A percentile compares a stretch with the other conserved stretches of the same genome.
Conservation (phyloP, 768 basidiomycete genomes). For the Lentinula detonsa region DNA sequence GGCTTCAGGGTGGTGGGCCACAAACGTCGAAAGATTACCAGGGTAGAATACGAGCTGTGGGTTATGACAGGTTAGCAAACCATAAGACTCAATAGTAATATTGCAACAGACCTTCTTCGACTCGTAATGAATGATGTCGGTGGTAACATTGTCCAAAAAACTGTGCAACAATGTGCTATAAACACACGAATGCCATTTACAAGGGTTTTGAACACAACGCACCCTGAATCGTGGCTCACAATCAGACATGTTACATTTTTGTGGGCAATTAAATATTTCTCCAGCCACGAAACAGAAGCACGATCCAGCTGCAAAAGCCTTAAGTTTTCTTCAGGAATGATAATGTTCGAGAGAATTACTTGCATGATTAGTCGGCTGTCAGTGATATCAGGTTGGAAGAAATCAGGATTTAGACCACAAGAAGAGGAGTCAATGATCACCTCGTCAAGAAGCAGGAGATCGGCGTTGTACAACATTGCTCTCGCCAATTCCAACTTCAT, state of each 20-base stretch:
- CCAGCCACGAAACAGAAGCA: slow-evolving; percentile 86
- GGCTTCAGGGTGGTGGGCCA: slow-evolving; percentile 85
- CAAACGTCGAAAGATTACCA: slow-evolving; percentile 88
- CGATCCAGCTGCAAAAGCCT: slow-evolving; percentile 55
- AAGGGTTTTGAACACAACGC: slow-evolving; percentile 17
- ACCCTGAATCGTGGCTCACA: slow-evolving; percentile 96
- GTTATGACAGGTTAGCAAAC: slow-evolving; percentile 10
- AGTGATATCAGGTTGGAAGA: background rate
- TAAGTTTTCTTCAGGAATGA: slow-evolving; percentile 10
- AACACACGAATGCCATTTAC: background rate
- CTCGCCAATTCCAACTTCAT: slow-evolving; percentile 97
- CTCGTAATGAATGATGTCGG: slow-evolving; percentile 98
- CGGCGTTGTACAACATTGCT: slow-evolving; percentile 95
- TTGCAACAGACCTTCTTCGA: slow-evolving; percentile 63
- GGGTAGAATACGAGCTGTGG: slow-evolving; percentile 84
- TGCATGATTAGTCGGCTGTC: slow-evolving; percentile 87
- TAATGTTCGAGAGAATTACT: slow-evolving; percentile 21
- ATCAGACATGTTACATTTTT: slow-evolving; percentile 86
- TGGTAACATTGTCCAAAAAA: slow-evolving; percentile 92
- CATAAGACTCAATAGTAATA: slow-evolving; percentile 3
- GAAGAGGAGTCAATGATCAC: slow-evolving; percentile 25
- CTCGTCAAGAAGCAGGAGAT: slow-evolving; percentile 82
- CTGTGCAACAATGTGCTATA: slow-evolving; percentile 27
- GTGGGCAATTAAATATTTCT: slow-evolving; percentile 79
- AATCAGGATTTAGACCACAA: slow-evolving; percentile 6